Evolutionary conservation across 2,329 filamentous ascomycete species (phyloP), one percentile per base, ranked within the genome.

Genomic region (Geosmithia flava): DNA sequence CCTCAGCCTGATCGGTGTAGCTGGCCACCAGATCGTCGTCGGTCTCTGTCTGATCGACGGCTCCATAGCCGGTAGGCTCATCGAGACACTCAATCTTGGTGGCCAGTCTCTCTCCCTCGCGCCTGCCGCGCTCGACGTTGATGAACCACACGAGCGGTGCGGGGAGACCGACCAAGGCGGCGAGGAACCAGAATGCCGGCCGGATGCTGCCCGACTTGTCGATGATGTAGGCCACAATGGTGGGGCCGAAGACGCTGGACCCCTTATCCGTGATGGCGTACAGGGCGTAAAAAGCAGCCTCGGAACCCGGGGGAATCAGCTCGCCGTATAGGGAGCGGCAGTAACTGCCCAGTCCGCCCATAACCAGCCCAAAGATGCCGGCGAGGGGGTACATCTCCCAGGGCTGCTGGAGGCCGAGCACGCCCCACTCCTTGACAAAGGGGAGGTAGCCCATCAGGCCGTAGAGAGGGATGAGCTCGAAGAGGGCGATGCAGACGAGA

Each of bases 241-340:
- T 85, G 0, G 93, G 93, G 0, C 93, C 93, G 63, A 98, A 96
- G 2, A 97, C 74, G 60, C 87, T 94, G 20, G 86, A 93, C 1
- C 91, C 90, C 65, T 98, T 98, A 63, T 98, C 93, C 2, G 93
- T 97, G 53, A 97, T 96, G 37, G 93, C 93, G 61, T 97, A 98
- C 2, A 98, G 72, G 0, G 91, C 90, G 61, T 95, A 98, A 61
- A 98, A 98, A 0, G 91, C 90, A 0, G 93, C 90, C 66, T 98
- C 93, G 29, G 85, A 94, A 3, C 93, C 93, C 0, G 88, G 87
- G 1, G 93, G 93, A 48, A 98, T 95, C 49, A 98, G 74, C 63
- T 97, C 90, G 40, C 89, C 90, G 60, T 87, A 98, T 4, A 98
- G 74, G 51, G 87, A 90, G 42, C 93, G 83, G 61, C 93, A 97